Percentiles rank a stretch among this genome's conserved stretches.
phyloP scores from a whole-genome alignment of 2,329 filamentous ascomycete genomes.

The Fusarium mangiferae region DNA sequence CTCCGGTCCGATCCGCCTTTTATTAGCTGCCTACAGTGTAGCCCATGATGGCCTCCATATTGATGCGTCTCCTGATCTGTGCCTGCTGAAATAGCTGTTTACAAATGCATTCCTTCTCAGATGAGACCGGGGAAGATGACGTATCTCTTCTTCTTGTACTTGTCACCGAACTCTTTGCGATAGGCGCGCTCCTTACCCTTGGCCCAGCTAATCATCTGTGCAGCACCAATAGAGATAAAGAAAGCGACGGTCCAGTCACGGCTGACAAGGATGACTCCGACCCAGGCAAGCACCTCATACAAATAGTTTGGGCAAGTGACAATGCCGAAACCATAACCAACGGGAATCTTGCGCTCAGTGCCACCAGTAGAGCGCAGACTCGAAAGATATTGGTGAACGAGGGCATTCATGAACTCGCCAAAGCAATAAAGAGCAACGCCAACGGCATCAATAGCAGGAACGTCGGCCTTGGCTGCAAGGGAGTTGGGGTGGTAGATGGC shows the following conservation, averaged over 20 bases:
- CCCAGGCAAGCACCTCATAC: slow-evolving; percentile 90
- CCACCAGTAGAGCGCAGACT: slow-evolving; percentile 81
- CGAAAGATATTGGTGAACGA: slow-evolving; percentile 82
- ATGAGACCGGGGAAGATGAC: slow-evolving; percentile 83
- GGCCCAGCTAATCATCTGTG: slow-evolving; percentile 89
- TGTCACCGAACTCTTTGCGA: slow-evolving; percentile 88
- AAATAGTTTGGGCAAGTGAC: slow-evolving; percentile 99
- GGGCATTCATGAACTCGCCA: slow-evolving; percentile 83
- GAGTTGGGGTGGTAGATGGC: slow-evolving; percentile 85
- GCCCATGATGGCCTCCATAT: not conserved
- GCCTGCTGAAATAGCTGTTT: not conserved
- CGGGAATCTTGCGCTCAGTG: slow-evolving; percentile 88
- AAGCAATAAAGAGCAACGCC: slow-evolving; percentile 79
- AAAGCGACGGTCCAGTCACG: slow-evolving; percentile 81
- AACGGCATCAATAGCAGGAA: slow-evolving; percentile 66
- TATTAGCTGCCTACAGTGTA: not conserved
- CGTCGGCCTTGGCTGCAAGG: slow-evolving; percentile 66
- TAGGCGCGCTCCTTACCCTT: slow-evolving; percentile 92
- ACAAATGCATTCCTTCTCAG: slow-evolving; percentile 51
- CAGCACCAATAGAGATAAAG: slow-evolving; percentile 78
- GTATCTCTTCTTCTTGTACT: slow-evolving; percentile 94
- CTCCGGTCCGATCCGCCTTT: not conserved
- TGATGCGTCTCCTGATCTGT: not conserved
- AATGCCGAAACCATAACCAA: slow-evolving; percentile 82
- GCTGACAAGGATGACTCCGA: slow-evolving; percentile 81